These are phyloP conservation scores for Cryphonectria nitschkei DNA, from an alignment of 2,329 filamentous ascomycete species.

Conservation along the genomic window DNA sequence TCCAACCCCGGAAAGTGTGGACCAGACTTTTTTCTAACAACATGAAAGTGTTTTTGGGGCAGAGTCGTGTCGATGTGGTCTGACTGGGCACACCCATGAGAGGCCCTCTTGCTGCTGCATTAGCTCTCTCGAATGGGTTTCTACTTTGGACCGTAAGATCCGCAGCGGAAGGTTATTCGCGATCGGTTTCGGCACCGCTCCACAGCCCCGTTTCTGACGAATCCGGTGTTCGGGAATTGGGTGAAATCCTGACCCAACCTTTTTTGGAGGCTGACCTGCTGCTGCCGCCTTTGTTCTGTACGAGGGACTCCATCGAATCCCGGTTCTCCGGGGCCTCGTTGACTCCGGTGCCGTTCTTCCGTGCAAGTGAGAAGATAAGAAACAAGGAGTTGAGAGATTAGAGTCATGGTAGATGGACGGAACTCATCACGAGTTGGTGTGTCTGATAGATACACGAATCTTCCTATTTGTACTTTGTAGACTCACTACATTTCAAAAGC, in stretches of 20 bases:
- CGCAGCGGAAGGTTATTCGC: not conserved
- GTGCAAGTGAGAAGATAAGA: not conserved
- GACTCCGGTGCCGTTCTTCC: not conserved
- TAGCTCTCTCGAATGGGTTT: not conserved
- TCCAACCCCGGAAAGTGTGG: not conserved
- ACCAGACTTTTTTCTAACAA: not conserved
- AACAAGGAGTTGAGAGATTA: no score
- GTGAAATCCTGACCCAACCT: not conserved
- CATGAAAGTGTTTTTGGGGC: not conserved
- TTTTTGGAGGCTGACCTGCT: not conserved
- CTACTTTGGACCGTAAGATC: not conserved
- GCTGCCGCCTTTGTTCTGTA: not conserved
- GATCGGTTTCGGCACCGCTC: conserved; percentile 4
- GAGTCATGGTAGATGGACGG: no score
- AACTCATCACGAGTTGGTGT: no score
- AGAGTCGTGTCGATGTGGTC: not conserved
- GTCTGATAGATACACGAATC: no score
- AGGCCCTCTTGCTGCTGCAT: not conserved
- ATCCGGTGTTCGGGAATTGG: not conserved
- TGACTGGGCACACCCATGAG: not conserved
- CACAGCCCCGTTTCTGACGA: not conserved
- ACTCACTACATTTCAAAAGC: no score
- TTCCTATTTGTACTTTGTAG: no score
- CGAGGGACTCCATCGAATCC: no score
- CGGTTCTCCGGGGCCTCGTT: no score